Conservation (phyloP, 768 basidiomycete species). For the Mycena albidolilacea region DNA sequence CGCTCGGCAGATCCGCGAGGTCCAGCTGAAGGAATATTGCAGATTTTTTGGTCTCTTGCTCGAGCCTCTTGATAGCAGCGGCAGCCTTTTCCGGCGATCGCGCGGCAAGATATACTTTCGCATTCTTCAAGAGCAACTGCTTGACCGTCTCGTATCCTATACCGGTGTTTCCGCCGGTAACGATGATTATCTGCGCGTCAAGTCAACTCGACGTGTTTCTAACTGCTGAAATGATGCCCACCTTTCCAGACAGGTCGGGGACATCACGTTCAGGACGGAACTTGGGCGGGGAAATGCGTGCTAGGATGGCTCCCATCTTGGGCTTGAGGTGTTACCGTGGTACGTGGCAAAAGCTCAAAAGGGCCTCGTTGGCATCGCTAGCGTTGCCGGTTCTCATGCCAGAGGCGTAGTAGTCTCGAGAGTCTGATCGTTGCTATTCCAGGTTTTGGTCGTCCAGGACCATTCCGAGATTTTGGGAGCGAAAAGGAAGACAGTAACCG, state of each 20-base stretch:
- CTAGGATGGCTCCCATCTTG: constrained; percentile 11
- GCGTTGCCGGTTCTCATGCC: too few species aligned
- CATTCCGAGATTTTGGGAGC: too few species aligned
- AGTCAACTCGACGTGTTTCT: not conserved
- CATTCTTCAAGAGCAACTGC: constrained; percentile 46
- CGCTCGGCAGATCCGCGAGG: constrained; percentile 44
- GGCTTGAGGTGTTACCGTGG: not conserved
- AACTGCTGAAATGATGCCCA: not conserved
- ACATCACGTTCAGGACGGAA: constrained; percentile 44
- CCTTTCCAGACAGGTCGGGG: constrained; percentile 55
- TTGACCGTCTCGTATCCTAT: constrained; percentile 60
- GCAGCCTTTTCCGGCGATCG: constrained; percentile 36
- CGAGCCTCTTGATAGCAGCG: constrained; percentile 46
- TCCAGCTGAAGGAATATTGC: constrained; percentile 45
- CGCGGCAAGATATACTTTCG: constrained; percentile 48
- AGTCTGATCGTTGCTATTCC: too few species aligned
- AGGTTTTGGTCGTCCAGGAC: too few species aligned
- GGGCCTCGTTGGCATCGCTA: too few species aligned
- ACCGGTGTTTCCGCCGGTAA: constrained; percentile 56
- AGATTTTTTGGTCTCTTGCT: constrained; percentile 45
- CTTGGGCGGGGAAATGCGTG: constrained; percentile 3
- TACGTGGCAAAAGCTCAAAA: not conserved
- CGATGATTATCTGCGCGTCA: constrained; percentile 47
- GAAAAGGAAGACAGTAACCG: too few species aligned
- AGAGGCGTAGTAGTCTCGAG: too few species aligned